phyloP scores from a whole-genome alignment of 2,329 filamentous ascomycete genomes.

The Penicillium sp. region DNA sequence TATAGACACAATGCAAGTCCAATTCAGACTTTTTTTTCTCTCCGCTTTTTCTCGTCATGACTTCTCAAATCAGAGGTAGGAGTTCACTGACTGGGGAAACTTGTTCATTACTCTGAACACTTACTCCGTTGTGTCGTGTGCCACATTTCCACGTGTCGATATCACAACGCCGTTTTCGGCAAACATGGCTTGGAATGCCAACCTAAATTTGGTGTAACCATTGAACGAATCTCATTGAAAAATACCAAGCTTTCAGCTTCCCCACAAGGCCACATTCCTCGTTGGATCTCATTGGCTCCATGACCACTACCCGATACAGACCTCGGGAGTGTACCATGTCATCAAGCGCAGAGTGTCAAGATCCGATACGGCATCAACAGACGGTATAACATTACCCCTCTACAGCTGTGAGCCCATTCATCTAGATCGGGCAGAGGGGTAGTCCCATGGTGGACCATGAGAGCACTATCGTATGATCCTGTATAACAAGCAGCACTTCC shows the following conservation, averaged over 20 bases:
- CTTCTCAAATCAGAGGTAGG: background rate
- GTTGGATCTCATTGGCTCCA: background rate
- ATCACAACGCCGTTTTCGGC: background rate
- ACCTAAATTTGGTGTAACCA: background rate
- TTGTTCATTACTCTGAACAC: background rate
- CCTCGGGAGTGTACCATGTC: conserved; percentile 7
- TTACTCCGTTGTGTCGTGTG: background rate
- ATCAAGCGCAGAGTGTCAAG: background rate
- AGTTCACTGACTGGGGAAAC: background rate
- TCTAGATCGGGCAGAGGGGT: no score
- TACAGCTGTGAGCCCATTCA: background rate
- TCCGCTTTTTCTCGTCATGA: background rate
- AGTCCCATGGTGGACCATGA: background rate
- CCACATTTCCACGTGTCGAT: background rate
- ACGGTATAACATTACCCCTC: background rate
- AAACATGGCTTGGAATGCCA: background rate
- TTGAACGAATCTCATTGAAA: background rate
- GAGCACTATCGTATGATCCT: background rate
- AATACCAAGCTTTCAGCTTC: background rate
- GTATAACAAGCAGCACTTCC: no score
- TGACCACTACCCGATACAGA: background rate
- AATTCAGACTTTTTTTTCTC: background rate
- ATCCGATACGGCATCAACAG: background rate
- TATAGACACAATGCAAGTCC: background rate
- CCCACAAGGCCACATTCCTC: background rate